Evolutionary conservation across 305 asterid genomes (phyloP).

Genomic region (Solanum hybrid): DNA sequence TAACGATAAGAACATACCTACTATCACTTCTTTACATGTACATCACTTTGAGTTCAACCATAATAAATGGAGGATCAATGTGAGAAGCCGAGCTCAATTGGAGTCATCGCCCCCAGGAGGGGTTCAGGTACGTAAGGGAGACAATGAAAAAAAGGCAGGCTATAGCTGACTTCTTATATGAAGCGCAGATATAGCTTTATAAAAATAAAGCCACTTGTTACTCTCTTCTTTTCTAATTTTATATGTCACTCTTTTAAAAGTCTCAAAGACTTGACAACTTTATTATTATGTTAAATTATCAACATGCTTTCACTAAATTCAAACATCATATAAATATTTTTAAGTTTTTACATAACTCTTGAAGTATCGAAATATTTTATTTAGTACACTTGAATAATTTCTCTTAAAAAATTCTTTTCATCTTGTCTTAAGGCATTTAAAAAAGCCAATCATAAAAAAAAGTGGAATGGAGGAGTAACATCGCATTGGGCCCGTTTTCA

Average conservation of each 20-base stretch:
- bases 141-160: not conserved
- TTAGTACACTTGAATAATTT: not conserved
- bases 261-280: not conserved
- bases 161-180: not conserved
- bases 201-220: not conserved
- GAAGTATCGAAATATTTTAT: not conserved
- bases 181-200: not conserved
- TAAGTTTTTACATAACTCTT: not conserved
- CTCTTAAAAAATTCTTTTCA: too few relatives aligned
- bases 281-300: not conserved
- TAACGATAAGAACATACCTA: not conserved
- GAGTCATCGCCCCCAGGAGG: not conserved
- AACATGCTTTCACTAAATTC: not conserved
- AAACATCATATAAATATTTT: too few relatives aligned
- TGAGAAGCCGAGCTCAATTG: not conserved
- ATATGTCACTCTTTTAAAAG: not conserved
- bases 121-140: not conserved
- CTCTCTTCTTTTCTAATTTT: not conserved
- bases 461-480: too few relatives aligned
- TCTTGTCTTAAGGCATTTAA: not conserved
- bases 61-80: not conserved
- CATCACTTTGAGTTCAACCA: not conserved
- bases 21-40: not conserved
- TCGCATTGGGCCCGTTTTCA: too few relatives aligned
- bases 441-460: not conserved